These are phyloP conservation scores for Combretum micranthum DNA, from an alignment of 345 rosid species.

Conservation along the genomic window DNA sequence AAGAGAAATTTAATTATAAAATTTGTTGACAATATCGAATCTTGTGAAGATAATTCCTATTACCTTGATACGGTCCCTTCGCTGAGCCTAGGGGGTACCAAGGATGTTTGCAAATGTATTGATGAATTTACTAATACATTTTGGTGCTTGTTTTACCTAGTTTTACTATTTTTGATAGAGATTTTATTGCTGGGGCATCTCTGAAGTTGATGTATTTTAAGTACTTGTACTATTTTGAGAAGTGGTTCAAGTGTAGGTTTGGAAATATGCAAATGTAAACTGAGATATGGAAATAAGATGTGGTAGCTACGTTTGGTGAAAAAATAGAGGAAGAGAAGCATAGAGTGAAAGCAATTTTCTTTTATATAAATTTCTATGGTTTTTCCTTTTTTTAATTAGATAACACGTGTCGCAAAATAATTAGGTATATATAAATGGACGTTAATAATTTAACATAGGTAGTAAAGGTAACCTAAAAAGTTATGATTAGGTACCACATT, in stretches of 20 bases:
- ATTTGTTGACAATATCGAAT: constrained; percentile 6
- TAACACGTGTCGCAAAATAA: no score
- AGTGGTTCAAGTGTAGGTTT: constrained; percentile 24
- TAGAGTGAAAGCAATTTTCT: no score
- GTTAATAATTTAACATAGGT: no score
- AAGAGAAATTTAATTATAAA: constrained; percentile 13
- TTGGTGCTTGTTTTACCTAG: constrained; percentile 41
- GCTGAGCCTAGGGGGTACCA: no score
- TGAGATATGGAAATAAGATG: not conserved
- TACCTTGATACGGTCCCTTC: no score
- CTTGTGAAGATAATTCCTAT: not conserved
- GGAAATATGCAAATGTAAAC: constrained; percentile 9
- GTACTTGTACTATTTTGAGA: constrained; percentile 47
- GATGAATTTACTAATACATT: constrained; percentile 13
- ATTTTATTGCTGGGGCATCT: constrained; percentile 23
- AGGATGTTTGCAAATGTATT: constrained; percentile 9
- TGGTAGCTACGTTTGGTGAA: no score
- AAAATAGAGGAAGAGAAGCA: no score
- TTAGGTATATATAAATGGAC: no score
- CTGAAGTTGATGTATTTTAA: constrained; percentile 41
- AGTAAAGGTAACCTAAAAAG: no score
- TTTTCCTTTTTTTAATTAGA: no score
- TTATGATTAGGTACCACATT: no score
- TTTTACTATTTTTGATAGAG: constrained; percentile 35
- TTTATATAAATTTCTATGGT: no score